These are phyloP conservation scores for Gossypium arboreum DNA, from an alignment of 345 rosid species.

Conservation along the genomic window DNA sequence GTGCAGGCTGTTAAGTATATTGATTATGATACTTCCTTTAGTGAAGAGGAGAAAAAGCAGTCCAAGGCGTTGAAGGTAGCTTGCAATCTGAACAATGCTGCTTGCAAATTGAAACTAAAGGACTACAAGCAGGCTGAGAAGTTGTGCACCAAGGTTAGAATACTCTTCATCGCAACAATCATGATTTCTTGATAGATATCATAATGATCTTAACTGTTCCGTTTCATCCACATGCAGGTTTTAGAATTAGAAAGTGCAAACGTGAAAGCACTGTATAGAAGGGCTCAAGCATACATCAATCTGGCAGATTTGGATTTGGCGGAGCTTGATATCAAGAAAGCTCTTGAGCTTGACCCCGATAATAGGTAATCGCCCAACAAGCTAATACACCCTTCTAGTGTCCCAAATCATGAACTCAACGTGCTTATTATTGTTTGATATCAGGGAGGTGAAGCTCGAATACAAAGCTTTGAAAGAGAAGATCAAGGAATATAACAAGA, in stretches of 20 bases:
- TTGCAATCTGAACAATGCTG: constrained; percentile 85
- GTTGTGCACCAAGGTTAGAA: constrained; percentile 61
- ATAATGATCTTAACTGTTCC: not conserved
- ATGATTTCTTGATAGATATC: not conserved
- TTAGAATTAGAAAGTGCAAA: constrained; percentile 58
- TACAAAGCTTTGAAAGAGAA: constrained; percentile 72
- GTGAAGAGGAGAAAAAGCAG: constrained; percentile 81
- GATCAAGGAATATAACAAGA: constrained; percentile 74
- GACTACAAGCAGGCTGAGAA: constrained; percentile 79
- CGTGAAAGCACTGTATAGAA: constrained; percentile 75
- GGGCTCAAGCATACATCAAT: constrained; percentile 74
- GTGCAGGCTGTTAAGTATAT: constrained; percentile 72
- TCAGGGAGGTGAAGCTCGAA: constrained; percentile 85
- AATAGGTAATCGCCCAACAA: constrained; percentile 40
- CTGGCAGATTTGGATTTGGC: constrained; percentile 75
- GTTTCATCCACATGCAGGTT: constrained; percentile 39
- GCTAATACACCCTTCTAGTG: not conserved
- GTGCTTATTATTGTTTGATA: not conserved
- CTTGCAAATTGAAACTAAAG: constrained; percentile 79
- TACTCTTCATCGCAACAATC: not conserved
- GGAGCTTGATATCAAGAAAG: constrained; percentile 70
- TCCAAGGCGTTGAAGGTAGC: constrained; percentile 73
- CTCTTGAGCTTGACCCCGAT: constrained; percentile 78
- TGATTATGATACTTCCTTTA: constrained; percentile 70
- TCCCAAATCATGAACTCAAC: not conserved